Base-by-base conservation (phyloP, 1,284 basidiomycete genomes). In the Inonotus hispidus region DNA sequence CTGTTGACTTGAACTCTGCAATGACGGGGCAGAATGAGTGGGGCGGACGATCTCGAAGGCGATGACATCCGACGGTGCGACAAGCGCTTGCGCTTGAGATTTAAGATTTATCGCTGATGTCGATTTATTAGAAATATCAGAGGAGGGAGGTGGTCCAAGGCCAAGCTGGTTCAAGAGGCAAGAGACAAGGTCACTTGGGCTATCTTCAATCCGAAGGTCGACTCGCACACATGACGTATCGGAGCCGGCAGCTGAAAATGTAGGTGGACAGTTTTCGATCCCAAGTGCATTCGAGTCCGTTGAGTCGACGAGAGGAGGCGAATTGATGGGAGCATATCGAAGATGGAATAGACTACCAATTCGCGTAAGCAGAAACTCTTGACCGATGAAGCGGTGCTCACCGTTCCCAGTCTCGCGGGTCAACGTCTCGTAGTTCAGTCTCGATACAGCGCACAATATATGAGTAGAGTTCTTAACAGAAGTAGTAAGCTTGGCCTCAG, bases 31-130 rank as follows among this genome's bases (percentile, higher is more conserved):
- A 3, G 13, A n/a, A n/a, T 68, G 68, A 29, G 58, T 54, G 25
- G 66, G 65, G 49, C 74, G 75, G 23, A 70, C 52, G 21, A 88
- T 74, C 41, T 83, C 75, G 68, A 90, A 90, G 0, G 79, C 77
- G 46, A 89, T 76, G 35, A 88, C 74, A 38, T 85, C 81, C 5
- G 86, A 85, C 0, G 84, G 77, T 47, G 79, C 75, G 25, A 82
- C 73, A 61, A 89, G 88, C 35, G 85, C 79, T 27, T 82, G 79
- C 65, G 82, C 79, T 10, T 73, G 73, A 35, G 66, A 58, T 27
- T 53, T 39, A 37, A 38, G 38, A 38, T 10, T 23, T 16, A 21
- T 43, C 41, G 13, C 16, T 16, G 41, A n/a, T 43, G 19, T 8
- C n/a, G 38, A 32, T 8, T 10, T 58, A 25, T 27, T 39, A 11